A percentile compares a stretch with the other conserved stretches of the same genome.
These are phyloP conservation scores for Pseudozyma sp. DNA, from an alignment of 1,284 basidiomycete species.

Conservation along the genomic window DNA sequence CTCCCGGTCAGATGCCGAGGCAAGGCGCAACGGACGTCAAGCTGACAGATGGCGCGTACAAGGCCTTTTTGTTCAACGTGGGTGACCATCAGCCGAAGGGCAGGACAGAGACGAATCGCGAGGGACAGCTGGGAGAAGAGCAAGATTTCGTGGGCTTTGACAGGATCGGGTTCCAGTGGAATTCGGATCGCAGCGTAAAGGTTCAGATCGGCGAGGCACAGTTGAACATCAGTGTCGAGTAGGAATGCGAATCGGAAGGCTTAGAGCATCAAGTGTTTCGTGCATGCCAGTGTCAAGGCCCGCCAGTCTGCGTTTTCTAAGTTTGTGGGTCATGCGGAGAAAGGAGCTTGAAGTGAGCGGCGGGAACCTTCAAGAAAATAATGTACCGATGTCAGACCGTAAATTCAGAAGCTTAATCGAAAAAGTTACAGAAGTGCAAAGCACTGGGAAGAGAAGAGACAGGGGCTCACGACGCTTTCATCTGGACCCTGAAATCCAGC, in stretches of 20 bases:
- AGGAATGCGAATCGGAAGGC: neutral
- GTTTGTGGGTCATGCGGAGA: no score
- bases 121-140: constrained; percentile 14
- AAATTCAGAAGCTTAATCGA: no score
- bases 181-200: constrained; percentile 53
- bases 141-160: constrained; percentile 34
- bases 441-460: neutral
- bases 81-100: constrained; percentile 25
- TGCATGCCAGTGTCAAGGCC: no score
- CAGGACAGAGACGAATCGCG: neutral
- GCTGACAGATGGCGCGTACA: constrained; percentile 60
- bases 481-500: constrained; percentile 8
- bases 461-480: constrained; percentile 1
- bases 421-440: no score
- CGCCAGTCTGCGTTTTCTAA: no score
- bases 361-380: no score
- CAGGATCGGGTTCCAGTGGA: constrained; percentile 59
- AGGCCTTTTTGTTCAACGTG: constrained; percentile 61
- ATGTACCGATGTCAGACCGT: no score
- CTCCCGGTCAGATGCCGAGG: constrained; percentile 88
- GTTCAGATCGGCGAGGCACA: constrained; percentile 58
- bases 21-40: constrained; percentile 77
- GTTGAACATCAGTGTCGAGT: constrained; percentile 59
- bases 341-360: no score
- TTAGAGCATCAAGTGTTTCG: no score